A percentile compares a stretch with the other conserved stretches of the same genome.
Conservation (phyloP, 2,329 filamentous ascomycete species). For the Dactylellina haptotyla region DNA sequence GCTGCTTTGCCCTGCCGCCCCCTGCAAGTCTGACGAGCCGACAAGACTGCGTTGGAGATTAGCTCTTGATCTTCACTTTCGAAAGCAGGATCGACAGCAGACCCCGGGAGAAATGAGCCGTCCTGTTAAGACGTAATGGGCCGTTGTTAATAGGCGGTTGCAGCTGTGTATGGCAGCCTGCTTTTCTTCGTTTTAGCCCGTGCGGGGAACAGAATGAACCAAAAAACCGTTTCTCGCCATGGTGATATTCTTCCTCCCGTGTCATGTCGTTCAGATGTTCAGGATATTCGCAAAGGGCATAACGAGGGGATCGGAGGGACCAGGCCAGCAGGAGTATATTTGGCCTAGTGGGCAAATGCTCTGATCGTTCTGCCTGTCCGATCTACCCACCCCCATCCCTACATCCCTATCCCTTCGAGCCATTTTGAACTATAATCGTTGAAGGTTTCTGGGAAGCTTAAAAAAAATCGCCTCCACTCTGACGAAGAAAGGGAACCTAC, state of each 20-base stretch:
- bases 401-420: neutral
- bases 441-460: slow-evolving; percentile 44
- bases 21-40: slow-evolving; percentile 49
- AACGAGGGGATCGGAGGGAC: neutral
- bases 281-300: neutral
- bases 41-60: slow-evolving; percentile 32
- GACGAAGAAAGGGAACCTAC: slow-evolving; percentile 4
- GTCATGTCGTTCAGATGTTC: neutral
- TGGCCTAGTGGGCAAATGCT: neutral
- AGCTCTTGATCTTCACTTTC: slow-evolving; percentile 42
- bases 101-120: slow-evolving; percentile 42
- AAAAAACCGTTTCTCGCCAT: slow-evolving; percentile 22
- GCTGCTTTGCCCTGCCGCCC: slow-evolving; percentile 25
- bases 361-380: slow-evolving; percentile 33
- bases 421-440: neutral
- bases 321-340: too few species aligned
- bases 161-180: slow-evolving; percentile 17
- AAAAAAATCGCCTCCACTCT: slow-evolving; percentile 51
- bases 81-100: slow-evolving; percentile 45
- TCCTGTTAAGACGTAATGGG: slow-evolving; percentile 49
- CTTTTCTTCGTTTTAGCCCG: slow-evolving; percentile 27
- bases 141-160: neutral
- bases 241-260: slow-evolving; percentile 3
- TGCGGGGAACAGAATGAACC: slow-evolving; percentile 34
- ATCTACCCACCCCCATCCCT: slow-evolving; percentile 13